phyloP scores from a whole-genome alignment of 257 asterid genomes.

The Scutellaria galericulata region DNA sequence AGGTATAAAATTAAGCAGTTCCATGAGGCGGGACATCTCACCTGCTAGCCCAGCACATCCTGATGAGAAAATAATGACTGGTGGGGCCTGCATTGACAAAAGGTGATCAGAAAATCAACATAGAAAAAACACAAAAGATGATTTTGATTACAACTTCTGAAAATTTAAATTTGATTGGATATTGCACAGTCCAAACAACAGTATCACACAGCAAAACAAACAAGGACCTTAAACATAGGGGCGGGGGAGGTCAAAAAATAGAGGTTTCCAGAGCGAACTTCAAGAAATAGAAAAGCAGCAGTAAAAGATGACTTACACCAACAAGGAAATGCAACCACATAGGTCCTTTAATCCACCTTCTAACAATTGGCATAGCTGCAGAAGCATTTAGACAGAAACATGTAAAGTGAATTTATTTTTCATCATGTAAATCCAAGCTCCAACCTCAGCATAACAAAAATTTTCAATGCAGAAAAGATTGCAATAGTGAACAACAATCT shows the following conservation, averaged over 20 bases:
- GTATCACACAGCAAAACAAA: constrained; percentile 8
- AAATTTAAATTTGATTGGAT: neutral
- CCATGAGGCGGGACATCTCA: constrained; percentile 37
- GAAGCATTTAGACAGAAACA: constrained; percentile 12
- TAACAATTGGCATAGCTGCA: constrained; percentile 88
- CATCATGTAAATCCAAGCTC: neutral
- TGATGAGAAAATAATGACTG: constrained; percentile 83
- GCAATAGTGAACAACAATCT: neutral
- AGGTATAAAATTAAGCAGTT: constrained; percentile 20
- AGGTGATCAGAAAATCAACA: constrained; percentile 27
- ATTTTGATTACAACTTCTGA: neutral
- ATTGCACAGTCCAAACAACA: neutral
- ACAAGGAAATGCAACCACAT: constrained; percentile 90
- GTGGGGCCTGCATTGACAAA: constrained; percentile 74
- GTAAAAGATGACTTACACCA: constrained; percentile 66
- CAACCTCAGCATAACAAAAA: neutral
- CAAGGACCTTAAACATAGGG: neutral
- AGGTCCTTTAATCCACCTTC: constrained; percentile 81
- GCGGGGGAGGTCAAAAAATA: no score
- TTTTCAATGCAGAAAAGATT: neutral
- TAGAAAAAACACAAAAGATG: constrained; percentile 5
- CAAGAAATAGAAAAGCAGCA: constrained; percentile 4
- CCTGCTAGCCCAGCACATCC: constrained; percentile 95
- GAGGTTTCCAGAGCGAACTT: neutral
- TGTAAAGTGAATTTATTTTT: constrained; percentile 16